A percentile compares a stretch with the other conserved stretches of the same genome.
phyloP scores from a whole-genome alignment of 1,284 basidiomycete genomes.

The Ceratobasidium sp. region DNA sequence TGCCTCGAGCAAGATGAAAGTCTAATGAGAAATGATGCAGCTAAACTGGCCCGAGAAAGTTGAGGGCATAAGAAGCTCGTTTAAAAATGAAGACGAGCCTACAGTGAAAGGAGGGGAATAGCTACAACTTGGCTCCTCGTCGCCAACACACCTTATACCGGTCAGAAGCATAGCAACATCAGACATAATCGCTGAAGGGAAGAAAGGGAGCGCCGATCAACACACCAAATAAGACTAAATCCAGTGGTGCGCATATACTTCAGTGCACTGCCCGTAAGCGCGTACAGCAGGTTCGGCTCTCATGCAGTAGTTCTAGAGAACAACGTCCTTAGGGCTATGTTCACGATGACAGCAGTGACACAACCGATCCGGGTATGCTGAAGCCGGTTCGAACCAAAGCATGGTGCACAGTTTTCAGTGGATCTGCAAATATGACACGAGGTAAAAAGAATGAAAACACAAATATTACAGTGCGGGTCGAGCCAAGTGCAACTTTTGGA shows the following conservation, averaged over 20 bases:
- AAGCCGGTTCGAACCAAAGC: neutral
- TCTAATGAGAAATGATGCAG: constrained; percentile 4
- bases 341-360: neutral
- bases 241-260: constrained; percentile 18
- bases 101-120: constrained; percentile 14
- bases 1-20: constrained; percentile 10
- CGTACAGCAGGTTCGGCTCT: neutral
- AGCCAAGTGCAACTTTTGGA: constrained; percentile 19
- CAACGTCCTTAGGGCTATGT: neutral
- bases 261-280: neutral
- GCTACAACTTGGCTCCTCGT: neutral
- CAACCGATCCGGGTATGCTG: neutral
- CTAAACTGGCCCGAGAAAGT: neutral
- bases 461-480: constrained; percentile 11
- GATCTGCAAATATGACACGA: constrained; percentile 1
- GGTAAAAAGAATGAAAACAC: neutral
- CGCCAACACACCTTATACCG: constrained; percentile 10
- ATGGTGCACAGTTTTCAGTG: too few species aligned
- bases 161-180: neutral
- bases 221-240: constrained; percentile 25
- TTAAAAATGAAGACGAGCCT: neutral
- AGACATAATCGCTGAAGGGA: neutral
- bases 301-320: constrained; percentile 4
- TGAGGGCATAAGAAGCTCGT: neutral
- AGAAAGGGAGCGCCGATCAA: constrained; percentile 42